phyloP scores from a whole-genome alignment of 1,139 yeast genomes.

The Saccharomycopsis hybrid region DNA sequence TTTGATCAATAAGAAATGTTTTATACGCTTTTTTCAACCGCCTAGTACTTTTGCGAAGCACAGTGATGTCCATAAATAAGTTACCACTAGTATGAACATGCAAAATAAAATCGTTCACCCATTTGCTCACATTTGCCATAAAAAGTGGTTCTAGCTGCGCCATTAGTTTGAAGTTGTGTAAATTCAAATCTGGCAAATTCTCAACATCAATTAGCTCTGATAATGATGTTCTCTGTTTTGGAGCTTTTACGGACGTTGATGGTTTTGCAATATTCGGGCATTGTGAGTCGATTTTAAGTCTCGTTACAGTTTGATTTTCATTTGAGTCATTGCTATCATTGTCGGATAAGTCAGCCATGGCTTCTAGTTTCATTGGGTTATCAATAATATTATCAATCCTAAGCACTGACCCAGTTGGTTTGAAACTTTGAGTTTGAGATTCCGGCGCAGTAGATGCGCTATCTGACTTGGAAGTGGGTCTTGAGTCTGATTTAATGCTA shows the following conservation, averaged over 20 bases:
- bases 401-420: conserved; percentile 1
- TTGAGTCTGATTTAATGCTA: too few species aligned
- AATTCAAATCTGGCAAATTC: conserved; percentile 6
- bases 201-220: background rate
- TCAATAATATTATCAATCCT: conserved; percentile 7
- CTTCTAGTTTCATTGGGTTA: background rate
- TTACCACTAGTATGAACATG: conserved; percentile 20
- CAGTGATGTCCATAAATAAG: conserved; percentile 14
- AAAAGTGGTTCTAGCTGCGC: conserved; percentile 11
- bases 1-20: conserved; percentile 2
- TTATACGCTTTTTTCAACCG: conserved; percentile 3
- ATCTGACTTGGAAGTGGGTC: too few species aligned
- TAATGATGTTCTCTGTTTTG: too few species aligned
- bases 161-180: conserved; percentile 9
- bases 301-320: background rate
- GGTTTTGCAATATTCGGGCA: background rate
- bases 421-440: background rate
- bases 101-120: conserved; percentile 15
- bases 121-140: conserved; percentile 11
- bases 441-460: too few species aligned
- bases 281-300: background rate
- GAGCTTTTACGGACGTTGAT: background rate
- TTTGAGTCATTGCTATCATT: background rate
- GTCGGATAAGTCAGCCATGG: background rate
- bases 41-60: conserved; percentile 7